Base-by-base conservation (phyloP, 208 protist species). In the Trypanosomatidae sp. region DNA sequence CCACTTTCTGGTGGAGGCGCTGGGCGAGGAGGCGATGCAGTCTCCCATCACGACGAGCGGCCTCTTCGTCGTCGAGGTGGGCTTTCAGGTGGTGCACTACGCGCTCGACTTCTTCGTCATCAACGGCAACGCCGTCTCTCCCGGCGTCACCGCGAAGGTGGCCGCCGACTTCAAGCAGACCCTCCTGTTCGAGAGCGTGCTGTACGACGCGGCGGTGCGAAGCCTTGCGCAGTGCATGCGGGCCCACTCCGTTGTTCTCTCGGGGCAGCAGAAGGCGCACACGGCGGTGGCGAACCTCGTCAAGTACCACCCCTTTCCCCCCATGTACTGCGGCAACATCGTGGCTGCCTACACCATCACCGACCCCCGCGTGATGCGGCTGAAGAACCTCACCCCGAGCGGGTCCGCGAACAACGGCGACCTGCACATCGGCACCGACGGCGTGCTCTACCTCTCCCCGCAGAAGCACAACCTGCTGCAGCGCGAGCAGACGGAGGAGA, bases 81-180 rank as follows among this genome's bases (percentile, higher is more conserved):
- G 93, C 36, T 88, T 95, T 65, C 90, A 97, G 73, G 91, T 95
- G 70, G 88, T 85, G 55, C 82, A 95, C 80, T 97, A 94, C 75
- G 91, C 93, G 4, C 79, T 97, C 6, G 93, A 97, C 65, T 90
- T 94, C 62, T 95, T 94, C 47, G 84, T 94, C 58, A 86, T 94
- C 55, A 91, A 87, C 62, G 91, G 90, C 55, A 70, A 76, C 56
- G 71, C 69, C 25, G 60, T 95, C 7, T 81, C 88, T 49, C 74
- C 82, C 7, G 80, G 86, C 28, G 66, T 87, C 3, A 79, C 85
- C n/a, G 87, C 90, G 30, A 79, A 83, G 59, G 79, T 89, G 0
- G 85, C 89, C 5, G 86, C 89, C 4, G 82, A 88, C 65, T 91
- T 97, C 70, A 91, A 89, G 79, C 83, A 91, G 49, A 84, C 68